Conservation (phyloP, 495 filamentous ascomycete genomes). For the Aspergillus incahuasiensis region DNA sequence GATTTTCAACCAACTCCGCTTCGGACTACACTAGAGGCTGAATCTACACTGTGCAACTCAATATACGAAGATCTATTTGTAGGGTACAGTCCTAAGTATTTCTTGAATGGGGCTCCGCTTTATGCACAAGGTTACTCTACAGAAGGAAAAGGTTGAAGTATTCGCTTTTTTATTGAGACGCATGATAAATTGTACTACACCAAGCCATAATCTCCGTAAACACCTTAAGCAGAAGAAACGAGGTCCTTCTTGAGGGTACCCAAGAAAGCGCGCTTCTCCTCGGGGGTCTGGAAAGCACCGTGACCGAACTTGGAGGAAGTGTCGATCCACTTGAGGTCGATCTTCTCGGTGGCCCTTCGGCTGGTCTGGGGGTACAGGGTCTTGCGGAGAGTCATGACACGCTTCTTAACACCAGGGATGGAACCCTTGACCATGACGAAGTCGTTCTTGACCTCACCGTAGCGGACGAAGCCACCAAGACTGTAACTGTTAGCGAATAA, state of each 20-base stretch:
- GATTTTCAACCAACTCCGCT: slow-evolving; percentile 2
- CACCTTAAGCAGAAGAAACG: slow-evolving; percentile 62
- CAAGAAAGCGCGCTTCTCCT: slow-evolving; percentile 96
- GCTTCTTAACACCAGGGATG: slow-evolving; percentile 97
- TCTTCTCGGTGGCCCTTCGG: slow-evolving; percentile 93
- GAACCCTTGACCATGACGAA: slow-evolving; percentile 98
- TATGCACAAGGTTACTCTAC: background rate
- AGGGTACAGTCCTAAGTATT: too few relatives aligned
- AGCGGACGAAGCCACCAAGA: slow-evolving; percentile 97
- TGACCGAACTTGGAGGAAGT: slow-evolving; percentile 99
- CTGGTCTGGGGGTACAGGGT: slow-evolving; percentile 98
- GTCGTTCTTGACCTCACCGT: slow-evolving; percentile 99
- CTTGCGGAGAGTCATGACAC: slow-evolving; percentile 98
- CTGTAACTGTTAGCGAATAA: slow-evolving; percentile 54
- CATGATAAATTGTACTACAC: slow-evolving; percentile 41
- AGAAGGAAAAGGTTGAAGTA: slow-evolving; percentile 21
- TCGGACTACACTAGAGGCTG: background rate
- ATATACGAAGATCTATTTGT: too few relatives aligned
- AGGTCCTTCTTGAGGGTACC: slow-evolving; percentile 99
- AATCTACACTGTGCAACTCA: too few relatives aligned
- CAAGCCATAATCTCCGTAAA: slow-evolving; percentile 40
- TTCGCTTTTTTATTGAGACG: slow-evolving; percentile 48
- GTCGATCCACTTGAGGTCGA: slow-evolving; percentile 99
- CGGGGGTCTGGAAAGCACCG: slow-evolving; percentile 96
- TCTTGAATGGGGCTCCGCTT: too few relatives aligned